These are phyloP conservation scores for Paecilomyces variotii DNA, from an alignment of 2,329 filamentous ascomycete species.

Conservation along the genomic window DNA sequence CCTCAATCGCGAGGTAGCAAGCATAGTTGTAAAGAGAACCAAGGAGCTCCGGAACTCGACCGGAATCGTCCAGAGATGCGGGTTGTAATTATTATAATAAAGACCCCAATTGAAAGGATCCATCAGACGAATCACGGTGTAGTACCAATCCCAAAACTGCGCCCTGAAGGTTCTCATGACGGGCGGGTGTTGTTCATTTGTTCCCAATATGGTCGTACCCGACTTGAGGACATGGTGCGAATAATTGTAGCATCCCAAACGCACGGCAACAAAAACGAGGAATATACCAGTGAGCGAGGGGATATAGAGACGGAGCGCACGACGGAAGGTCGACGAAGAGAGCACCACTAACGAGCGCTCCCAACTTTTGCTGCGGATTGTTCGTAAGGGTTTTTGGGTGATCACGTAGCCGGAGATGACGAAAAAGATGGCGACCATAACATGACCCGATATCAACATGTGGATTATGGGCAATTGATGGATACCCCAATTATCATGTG, in stretches of 20 bases:
- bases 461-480: slow-evolving; percentile 36
- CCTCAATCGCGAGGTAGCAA: slow-evolving; percentile 31
- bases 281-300: slow-evolving; percentile 33
- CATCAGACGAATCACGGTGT: slow-evolving; percentile 24
- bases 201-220: slow-evolving; percentile 31
- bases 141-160: slow-evolving; percentile 31
- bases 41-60: slow-evolving; percentile 39
- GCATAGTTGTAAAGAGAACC: slow-evolving; percentile 34
- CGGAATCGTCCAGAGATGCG: slow-evolving; percentile 41
- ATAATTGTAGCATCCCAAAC: slow-evolving; percentile 34
- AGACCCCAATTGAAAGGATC: slow-evolving; percentile 32
- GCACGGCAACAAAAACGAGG: slow-evolving; percentile 34
- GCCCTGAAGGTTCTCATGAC: slow-evolving; percentile 22
- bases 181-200: slow-evolving; percentile 37
- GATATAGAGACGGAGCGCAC: slow-evolving; percentile 35
- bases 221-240: slow-evolving; percentile 26
- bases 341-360: slow-evolving; percentile 33
- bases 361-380: slow-evolving; percentile 29
- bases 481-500: slow-evolving; percentile 30
- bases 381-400: slow-evolving; percentile 34
- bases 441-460: slow-evolving; percentile 37
- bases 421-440: slow-evolving; percentile 43
- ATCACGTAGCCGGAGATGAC: slow-evolving; percentile 43
- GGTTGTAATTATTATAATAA: slow-evolving; percentile 38
- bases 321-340: slow-evolving; percentile 37